phyloP scores from a whole-genome alignment of 164 flowering plant genomes.

The Berberis thunbergii region DNA sequence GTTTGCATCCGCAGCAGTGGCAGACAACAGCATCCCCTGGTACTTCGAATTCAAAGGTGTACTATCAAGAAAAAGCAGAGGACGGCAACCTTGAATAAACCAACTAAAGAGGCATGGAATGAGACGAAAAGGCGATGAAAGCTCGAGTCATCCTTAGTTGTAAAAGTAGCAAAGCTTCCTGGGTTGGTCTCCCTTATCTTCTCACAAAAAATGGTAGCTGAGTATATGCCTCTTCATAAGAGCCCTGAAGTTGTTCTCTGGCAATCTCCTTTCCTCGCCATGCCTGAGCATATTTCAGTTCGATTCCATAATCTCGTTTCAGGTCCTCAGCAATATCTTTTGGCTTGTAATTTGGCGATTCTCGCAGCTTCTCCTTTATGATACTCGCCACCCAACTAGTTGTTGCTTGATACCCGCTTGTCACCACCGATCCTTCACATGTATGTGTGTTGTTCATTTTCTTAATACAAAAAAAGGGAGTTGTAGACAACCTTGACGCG shows the following conservation, averaged over 20 bases:
- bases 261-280: conserved; percentile 46
- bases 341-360: conserved; percentile 35
- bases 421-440: conserved; percentile 53
- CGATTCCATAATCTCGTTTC: conserved; percentile 38
- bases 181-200: conserved; percentile 49
- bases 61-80: conserved; percentile 44
- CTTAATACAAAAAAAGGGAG: conserved; percentile 41
- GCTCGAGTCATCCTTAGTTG: conserved; percentile 31
- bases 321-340: conserved; percentile 41
- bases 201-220: conserved; percentile 40
- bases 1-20: conserved; percentile 58
- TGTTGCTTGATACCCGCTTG: conserved; percentile 40
- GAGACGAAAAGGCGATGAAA: conserved; percentile 41
- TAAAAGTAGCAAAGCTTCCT: conserved; percentile 33
- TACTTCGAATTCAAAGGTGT: conserved; percentile 47
- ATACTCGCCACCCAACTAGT: conserved; percentile 44
- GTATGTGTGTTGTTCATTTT: conserved; percentile 54
- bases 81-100: conserved; percentile 48
- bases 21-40: conserved; percentile 47
- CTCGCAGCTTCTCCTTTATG: conserved; percentile 39
- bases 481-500: conserved; percentile 63
- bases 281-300: conserved; percentile 36
- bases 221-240: conserved; percentile 38
- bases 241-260: conserved; percentile 39
- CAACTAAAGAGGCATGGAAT: conserved; percentile 31